Conservation (phyloP, 108 stramenopile genomes). For the Nitzschia putrida region DNA sequence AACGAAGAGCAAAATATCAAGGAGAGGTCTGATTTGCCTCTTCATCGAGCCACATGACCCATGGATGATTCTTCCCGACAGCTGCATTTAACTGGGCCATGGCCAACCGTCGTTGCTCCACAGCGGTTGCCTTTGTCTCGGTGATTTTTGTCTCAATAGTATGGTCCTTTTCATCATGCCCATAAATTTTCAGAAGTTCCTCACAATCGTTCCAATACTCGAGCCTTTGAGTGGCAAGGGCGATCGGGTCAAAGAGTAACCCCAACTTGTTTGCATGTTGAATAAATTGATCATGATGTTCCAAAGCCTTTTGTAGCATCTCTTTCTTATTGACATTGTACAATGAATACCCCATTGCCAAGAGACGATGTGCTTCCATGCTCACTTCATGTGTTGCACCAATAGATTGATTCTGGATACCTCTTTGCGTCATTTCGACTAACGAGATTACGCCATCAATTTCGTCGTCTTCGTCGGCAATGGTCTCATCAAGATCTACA, state of each 20-base stretch:
- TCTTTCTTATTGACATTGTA: neutral
- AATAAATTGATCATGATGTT: slow-evolving; percentile 23
- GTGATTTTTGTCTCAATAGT: neutral
- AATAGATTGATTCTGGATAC: slow-evolving; percentile 38
- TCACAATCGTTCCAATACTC: slow-evolving; percentile 7
- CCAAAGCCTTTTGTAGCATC: slow-evolving; percentile 11
- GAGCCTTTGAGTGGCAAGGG: slow-evolving; percentile 32
- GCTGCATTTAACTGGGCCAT: neutral
- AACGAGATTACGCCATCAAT: slow-evolving; percentile 8
- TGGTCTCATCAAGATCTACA: neutral
- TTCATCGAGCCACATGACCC: neutral
- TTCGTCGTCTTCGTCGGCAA: slow-evolving; percentile 6
- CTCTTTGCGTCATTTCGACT: slow-evolving; percentile 38
- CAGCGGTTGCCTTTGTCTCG: neutral
- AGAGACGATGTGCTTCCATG: slow-evolving; percentile 40
- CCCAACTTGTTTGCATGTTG: neutral
- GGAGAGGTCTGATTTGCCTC: no score
- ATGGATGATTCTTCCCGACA: slow-evolving; percentile 16
- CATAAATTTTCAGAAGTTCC: neutral
- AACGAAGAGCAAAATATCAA: no score
- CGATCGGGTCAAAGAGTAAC: slow-evolving; percentile 38
- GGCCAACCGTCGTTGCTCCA: neutral
- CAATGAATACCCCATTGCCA: slow-evolving; percentile 30
- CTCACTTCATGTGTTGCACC: slow-evolving; percentile 41
- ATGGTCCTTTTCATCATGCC: neutral